These are phyloP conservation scores for Rosa multiflora DNA, from an alignment of 306 rosid species.

Conservation along the genomic window DNA sequence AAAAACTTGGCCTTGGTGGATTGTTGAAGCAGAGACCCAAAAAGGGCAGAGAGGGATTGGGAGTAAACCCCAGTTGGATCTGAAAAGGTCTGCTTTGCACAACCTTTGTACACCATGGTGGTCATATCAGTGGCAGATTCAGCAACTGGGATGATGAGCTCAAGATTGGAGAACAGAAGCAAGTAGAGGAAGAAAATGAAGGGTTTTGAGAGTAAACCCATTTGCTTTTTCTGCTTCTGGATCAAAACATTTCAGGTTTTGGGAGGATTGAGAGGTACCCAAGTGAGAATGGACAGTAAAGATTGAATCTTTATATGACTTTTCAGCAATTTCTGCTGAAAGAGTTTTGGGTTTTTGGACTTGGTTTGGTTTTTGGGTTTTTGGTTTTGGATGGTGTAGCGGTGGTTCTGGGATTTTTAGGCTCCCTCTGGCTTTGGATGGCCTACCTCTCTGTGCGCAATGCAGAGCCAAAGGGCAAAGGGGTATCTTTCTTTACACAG, in stretches of 20 bases:
- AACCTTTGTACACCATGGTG: constrained; percentile 79
- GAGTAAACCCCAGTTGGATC: constrained; percentile 87
- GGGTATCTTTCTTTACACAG: constrained; percentile 3
- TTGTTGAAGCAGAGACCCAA: constrained; percentile 68
- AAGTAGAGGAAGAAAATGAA: constrained; percentile 29
- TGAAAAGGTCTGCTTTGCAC: constrained; percentile 73
- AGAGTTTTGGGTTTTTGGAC: constrained; percentile 10
- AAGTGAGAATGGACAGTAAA: background rate
- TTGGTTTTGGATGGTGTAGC: constrained; percentile 21
- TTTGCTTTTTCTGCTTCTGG: constrained; percentile 32
- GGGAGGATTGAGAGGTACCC: constrained; percentile 22
- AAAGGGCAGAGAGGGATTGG: constrained; percentile 76
- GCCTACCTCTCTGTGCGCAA: constrained; percentile 38
- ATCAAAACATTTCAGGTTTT: constrained; percentile 55
- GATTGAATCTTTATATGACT: constrained; percentile 18
- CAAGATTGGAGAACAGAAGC: constrained; percentile 26
- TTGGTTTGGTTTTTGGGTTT: constrained; percentile 15
- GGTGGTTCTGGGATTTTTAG: constrained; percentile 2
- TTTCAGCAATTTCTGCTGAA: constrained; percentile 25
- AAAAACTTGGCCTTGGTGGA: constrained; percentile 69
- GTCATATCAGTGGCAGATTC: constrained; percentile 66
- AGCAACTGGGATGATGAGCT: constrained; percentile 37
- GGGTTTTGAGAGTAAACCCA: constrained; percentile 52
- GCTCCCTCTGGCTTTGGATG: constrained; percentile 34
- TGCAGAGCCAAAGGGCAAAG: constrained; percentile 24